Conservation (phyloP, 331 rosid species). For the Erythrophleum ivorense region DNA sequence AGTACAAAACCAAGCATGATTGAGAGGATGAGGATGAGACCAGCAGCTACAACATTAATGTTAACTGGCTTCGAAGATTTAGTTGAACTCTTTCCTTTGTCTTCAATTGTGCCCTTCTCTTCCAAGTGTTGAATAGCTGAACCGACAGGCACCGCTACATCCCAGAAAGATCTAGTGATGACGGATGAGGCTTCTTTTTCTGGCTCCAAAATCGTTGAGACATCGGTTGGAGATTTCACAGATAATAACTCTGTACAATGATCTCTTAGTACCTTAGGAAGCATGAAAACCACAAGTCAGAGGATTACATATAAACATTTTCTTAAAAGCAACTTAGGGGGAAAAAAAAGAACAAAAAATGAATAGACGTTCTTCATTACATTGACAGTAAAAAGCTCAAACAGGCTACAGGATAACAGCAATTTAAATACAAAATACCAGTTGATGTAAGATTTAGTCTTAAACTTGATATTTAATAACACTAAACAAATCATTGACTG, state of each 20-base stretch:
- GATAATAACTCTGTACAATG: conserved; percentile 78
- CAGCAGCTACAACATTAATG: conserved; percentile 57
- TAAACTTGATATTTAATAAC: not conserved
- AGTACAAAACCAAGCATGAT: conserved; percentile 58
- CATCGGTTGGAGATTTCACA: conserved; percentile 59
- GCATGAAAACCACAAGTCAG: conserved; percentile 35
- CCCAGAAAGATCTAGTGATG: conserved; percentile 69
- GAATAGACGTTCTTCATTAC: not conserved
- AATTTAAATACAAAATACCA: not conserved
- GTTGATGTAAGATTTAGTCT: conserved; percentile 1
- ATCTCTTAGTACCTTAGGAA: conserved; percentile 71
- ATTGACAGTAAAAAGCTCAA: not conserved
- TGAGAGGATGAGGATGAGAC: conserved; percentile 60
- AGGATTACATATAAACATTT: not conserved
- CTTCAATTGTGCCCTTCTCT: conserved; percentile 42
- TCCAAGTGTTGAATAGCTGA: conserved; percentile 40
- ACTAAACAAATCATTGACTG: not conserved
- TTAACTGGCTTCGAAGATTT: conserved; percentile 36
- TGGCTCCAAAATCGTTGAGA: conserved; percentile 66
- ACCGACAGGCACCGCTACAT: conserved; percentile 51
- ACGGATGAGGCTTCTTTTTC: conserved; percentile 61
- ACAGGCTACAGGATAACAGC: conserved; percentile 1
- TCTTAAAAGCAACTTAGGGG: not conserved
- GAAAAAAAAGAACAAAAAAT: not conserved
- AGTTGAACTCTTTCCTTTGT: conserved; percentile 36